Conservation (phyloP, 345 rosid genomes). For the Eucalyptus curtisii region DNA sequence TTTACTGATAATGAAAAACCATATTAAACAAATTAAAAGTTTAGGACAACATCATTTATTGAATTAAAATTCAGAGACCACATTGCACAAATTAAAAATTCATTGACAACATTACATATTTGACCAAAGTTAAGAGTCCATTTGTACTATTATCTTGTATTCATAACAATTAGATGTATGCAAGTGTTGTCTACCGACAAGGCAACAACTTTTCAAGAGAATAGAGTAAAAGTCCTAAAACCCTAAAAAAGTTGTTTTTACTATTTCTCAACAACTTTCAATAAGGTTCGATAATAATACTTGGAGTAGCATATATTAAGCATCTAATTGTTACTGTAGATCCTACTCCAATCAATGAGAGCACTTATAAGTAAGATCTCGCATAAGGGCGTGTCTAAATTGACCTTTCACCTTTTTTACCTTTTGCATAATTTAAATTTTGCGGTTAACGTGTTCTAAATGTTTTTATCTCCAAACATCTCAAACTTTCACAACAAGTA, state of each 20-base stretch:
- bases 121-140: too few relatives aligned
- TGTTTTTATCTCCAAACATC: neutral
- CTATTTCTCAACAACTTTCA: neutral
- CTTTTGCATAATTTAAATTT: too few relatives aligned
- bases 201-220: neutral
- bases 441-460: neutral
- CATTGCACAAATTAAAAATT: too few relatives aligned
- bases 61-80: rapidly evolving
- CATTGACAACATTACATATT: too few relatives aligned
- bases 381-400: neutral
- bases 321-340: too few relatives aligned
- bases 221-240: neutral
- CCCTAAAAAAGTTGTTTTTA: neutral
- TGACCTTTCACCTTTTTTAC: neutral
- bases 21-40: too few relatives aligned
- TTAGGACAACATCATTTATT: rapidly evolving
- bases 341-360: too few relatives aligned
- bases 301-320: too few relatives aligned
- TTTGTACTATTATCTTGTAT: neutral
- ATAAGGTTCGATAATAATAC: too few relatives aligned
- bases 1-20: rapidly evolving
- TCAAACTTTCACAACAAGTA: neutral
- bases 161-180: neutral
- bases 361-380: neutral
- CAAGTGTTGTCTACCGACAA: neutral